Percentiles rank a stretch among this genome's conserved stretches.
These are phyloP conservation scores for Cladophialophora yegresii DNA, from an alignment of 2,329 filamentous ascomycete genomes.

Conservation along the genomic window DNA sequence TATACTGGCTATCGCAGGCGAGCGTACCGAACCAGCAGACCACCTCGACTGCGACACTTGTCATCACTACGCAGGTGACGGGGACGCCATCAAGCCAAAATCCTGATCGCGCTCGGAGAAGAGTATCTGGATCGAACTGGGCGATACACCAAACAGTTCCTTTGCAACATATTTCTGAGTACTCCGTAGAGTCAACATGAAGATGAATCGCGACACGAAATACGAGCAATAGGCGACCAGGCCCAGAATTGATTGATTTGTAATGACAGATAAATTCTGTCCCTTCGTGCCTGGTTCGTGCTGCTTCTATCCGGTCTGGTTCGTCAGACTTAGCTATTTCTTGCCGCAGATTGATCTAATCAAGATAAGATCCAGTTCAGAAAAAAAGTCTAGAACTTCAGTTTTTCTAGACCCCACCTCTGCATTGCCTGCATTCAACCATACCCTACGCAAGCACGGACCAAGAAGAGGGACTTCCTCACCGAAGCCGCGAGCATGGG, in stretches of 20 bases:
- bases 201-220: not conserved
- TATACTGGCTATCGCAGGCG: not conserved
- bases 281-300: not conserved
- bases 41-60: not conserved
- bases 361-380: slow-evolving; percentile 2
- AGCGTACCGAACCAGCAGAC: not conserved
- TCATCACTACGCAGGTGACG: not conserved
- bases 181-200: not conserved
- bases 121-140: not conserved
- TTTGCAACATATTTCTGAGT: no score
- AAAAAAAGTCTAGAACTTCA: not conserved
- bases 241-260: not conserved
- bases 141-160: not conserved
- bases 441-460: not conserved
- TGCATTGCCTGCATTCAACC: not conserved
- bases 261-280: not conserved
- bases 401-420: slow-evolving; percentile 6
- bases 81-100: not conserved
- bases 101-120: not conserved
- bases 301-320: not conserved
- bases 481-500: slow-evolving; percentile 56
- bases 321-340: not conserved
- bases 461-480: not conserved
- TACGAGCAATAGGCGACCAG: not conserved
- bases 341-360: not conserved